A percentile compares a stretch with the other conserved stretches of the same genome.
phyloP scores from a whole-genome alignment of 495 filamentous ascomycete genomes.

The Penicillium salamii region DNA sequence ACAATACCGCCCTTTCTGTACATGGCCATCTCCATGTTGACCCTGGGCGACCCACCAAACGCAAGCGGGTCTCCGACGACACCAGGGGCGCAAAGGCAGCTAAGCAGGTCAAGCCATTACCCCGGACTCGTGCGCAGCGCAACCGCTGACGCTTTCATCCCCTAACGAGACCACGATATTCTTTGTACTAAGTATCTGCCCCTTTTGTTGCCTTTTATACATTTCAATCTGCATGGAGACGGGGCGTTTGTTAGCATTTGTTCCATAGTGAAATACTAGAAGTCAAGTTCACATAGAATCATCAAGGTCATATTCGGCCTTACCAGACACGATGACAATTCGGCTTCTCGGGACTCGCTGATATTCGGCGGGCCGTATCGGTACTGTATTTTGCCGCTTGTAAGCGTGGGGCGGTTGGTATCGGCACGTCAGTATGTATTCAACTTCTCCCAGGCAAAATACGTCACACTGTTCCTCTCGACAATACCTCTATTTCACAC shows the following conservation, averaged over 20 bases:
- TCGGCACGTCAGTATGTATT: constrained; percentile 39
- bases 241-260: constrained; percentile 6
- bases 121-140: constrained; percentile 48
- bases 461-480: no score
- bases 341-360: constrained; percentile 21
- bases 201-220: constrained; percentile 13
- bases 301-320: no score
- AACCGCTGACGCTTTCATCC: constrained; percentile 12
- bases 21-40: constrained; percentile 81
- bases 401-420: constrained; percentile 26
- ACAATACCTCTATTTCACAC: no score
- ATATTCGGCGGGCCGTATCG: constrained; percentile 7
- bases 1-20: constrained; percentile 71
- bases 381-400: constrained; percentile 19
- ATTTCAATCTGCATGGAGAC: constrained; percentile 20
- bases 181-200: constrained; percentile 12
- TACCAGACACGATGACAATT: constrained; percentile 17
- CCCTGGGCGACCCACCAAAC: constrained; percentile 63
- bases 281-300: constrained; percentile 15
- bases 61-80: constrained; percentile 52
- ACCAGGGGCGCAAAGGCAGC: constrained; percentile 42
- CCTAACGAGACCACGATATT: constrained; percentile 10
- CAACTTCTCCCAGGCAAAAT: constrained; percentile 11
- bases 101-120: constrained; percentile 45
- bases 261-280: constrained; percentile 7